Evolutionary conservation across 768 basidiomycete species (phyloP).

Genomic region (Dacryopinax spathularia): DNA sequence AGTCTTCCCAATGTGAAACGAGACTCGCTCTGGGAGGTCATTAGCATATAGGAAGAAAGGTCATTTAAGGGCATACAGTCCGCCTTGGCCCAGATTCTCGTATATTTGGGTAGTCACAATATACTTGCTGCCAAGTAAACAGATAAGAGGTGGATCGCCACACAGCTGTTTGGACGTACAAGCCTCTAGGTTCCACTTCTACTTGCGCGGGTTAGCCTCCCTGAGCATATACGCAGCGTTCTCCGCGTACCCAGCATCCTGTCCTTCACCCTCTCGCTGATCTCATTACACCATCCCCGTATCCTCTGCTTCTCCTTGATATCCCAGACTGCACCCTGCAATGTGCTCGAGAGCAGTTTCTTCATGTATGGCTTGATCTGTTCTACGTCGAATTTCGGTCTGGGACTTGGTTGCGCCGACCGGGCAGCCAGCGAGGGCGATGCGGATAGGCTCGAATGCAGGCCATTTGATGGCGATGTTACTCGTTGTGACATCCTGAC

Average conservation of each 20-base stretch:
- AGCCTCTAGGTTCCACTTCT: constrained; percentile 67
- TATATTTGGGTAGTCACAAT: constrained; percentile 73
- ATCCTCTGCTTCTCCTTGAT: constrained; percentile 54
- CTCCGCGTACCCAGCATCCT: constrained; percentile 51
- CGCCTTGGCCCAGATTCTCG: constrained; percentile 74
- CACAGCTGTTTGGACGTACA: constrained; percentile 33
- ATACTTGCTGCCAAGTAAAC: constrained; percentile 48
- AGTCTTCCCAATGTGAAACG: constrained; percentile 79
- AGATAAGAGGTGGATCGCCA: constrained; percentile 10
- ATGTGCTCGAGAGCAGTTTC: constrained; percentile 56
- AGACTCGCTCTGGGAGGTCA: constrained; percentile 51
- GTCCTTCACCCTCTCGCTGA: constrained; percentile 71
- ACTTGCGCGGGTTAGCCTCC: constrained; percentile 4
- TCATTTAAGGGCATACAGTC: constrained; percentile 40
- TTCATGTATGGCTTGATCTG: constrained; percentile 66
- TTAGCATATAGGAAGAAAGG: constrained; percentile 8
- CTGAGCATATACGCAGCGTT: background rate
- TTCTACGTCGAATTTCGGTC: constrained; percentile 53
- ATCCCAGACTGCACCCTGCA: constrained; percentile 53
- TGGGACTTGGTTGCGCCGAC: constrained; percentile 35
- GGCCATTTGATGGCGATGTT: background rate
- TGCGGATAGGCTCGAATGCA: background rate
- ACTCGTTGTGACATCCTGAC: background rate
- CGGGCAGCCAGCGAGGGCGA: constrained; percentile 27
- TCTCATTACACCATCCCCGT: constrained; percentile 67